Percentiles rank a stretch among this genome's conserved stretches.
phyloP scores from a whole-genome alignment of 2,329 filamentous ascomycete genomes.

The Rachicladosporium sp. region DNA sequence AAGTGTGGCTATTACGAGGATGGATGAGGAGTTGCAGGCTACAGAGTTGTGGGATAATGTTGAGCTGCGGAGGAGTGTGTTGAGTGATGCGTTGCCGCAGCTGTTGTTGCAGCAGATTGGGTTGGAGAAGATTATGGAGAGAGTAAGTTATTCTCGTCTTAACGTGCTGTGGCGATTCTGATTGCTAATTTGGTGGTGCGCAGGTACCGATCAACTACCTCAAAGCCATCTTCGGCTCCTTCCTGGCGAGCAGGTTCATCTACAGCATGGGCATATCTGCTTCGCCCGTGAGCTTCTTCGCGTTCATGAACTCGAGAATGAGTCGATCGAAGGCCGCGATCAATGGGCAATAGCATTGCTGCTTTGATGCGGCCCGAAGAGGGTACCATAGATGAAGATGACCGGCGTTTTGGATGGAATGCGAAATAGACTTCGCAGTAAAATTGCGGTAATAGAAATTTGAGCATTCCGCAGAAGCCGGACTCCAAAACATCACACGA shows the following conservation, averaged over 20 bases:
- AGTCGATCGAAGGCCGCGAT: too few species aligned
- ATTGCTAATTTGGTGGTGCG: constrained; percentile 17
- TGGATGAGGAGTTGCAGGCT: constrained; percentile 91
- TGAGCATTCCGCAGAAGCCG: too few species aligned
- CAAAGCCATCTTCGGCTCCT: constrained; percentile 89
- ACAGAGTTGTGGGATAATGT: constrained; percentile 84
- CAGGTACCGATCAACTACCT: constrained; percentile 83
- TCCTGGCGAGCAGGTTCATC: constrained; percentile 87
- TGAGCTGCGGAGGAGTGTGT: constrained; percentile 61
- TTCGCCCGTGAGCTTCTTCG: constrained; percentile 95
- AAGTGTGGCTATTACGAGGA: constrained; percentile 82
- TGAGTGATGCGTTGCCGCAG: constrained; percentile 74
- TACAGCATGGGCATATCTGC: constrained; percentile 89
- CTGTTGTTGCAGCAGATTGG: constrained; percentile 82
- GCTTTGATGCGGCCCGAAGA: too few species aligned
- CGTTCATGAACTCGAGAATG: constrained; percentile 54
- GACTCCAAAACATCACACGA: too few species aligned
- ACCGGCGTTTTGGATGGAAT: too few species aligned
- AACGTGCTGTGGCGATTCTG: too few species aligned
- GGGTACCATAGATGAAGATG: too few species aligned
- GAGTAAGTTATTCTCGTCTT: constrained; percentile 37
- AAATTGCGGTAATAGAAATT: too few species aligned
- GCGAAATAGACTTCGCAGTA: too few species aligned
- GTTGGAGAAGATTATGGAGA: constrained; percentile 70
- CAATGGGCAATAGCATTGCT: too few species aligned